phyloP scores from a whole-genome alignment of 1,139 yeast genomes.

The Saccharomyces hybrid region DNA sequence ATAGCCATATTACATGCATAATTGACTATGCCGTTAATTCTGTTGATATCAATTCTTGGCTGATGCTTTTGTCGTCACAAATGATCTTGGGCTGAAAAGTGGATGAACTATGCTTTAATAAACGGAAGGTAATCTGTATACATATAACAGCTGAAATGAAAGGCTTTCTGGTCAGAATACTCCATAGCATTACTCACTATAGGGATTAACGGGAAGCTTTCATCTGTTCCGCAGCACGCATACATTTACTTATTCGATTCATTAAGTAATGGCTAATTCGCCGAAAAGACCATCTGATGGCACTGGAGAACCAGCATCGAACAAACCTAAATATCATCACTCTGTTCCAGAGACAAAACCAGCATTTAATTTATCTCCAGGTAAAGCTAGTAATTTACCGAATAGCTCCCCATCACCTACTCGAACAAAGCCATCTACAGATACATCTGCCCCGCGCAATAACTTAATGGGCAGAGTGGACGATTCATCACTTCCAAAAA shows the following conservation, averaged over 20 bases:
- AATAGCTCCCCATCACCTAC: not conserved
- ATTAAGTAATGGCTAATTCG: slow-evolving; percentile 5
- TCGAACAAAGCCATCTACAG: not conserved
- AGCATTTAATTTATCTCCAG: not conserved
- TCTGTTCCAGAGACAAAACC: not conserved
- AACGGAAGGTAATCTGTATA: not conserved
- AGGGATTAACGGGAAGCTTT: not conserved
- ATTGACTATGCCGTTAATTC: not conserved
- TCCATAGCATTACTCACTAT: not conserved
- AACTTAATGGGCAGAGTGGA: not conserved
- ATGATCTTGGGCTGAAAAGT: not conserved
- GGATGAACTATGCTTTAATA: not conserved
- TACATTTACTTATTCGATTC: not conserved
- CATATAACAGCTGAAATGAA: not conserved
- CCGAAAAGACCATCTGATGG: slow-evolving; percentile 3
- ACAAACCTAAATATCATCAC: not conserved
- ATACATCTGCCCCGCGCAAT: not conserved
- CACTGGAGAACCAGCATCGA: not conserved
- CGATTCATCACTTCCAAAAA: not conserved
- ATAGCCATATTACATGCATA: not conserved
- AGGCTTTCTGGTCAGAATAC: not conserved
- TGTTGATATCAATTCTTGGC: not conserved
- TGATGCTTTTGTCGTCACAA: not conserved
- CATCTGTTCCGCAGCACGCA: not conserved
- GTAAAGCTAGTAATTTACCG: not conserved